phyloP scores from a whole-genome alignment of 495 filamentous ascomycete genomes.

The Pseudomonodictys pantanalensis region DNA sequence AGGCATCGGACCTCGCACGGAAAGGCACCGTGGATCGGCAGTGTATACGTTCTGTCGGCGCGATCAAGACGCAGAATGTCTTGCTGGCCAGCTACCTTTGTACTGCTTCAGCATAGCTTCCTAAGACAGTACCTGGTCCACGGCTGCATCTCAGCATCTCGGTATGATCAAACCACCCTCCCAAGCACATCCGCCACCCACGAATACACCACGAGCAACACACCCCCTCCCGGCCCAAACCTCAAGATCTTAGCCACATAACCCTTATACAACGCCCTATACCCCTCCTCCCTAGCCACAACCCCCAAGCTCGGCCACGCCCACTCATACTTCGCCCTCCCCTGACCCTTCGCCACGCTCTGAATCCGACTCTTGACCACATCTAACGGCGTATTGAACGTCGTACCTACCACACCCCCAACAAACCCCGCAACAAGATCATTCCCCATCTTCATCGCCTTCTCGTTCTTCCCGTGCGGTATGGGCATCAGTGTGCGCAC shows the following conservation, averaged over 20 bases:
- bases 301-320: slow-evolving; percentile 26
- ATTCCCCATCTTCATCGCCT: slow-evolving; percentile 23
- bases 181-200: slow-evolving; percentile 17
- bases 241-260: slow-evolving; percentile 28
- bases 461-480: slow-evolving; percentile 4
- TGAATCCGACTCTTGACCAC: slow-evolving; percentile 31
- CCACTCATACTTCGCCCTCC: slow-evolving; percentile 25
- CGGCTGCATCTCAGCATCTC: neutral
- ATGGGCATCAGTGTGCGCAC: slow-evolving; percentile 16
- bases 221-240: slow-evolving; percentile 27
- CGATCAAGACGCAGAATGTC: no score
- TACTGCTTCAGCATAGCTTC: no score
- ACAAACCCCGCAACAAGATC: slow-evolving; percentile 27
- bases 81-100: no score
- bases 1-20: no score
- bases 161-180: neutral
- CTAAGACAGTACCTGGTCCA: neutral
- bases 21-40: no score
- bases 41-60: no score
- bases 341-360: slow-evolving; percentile 23
- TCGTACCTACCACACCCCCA: slow-evolving; percentile 26
- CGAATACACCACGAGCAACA: slow-evolving; percentile 23
- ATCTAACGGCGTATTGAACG: slow-evolving; percentile 28
- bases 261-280: slow-evolving; percentile 26
- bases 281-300: slow-evolving; percentile 26